These are phyloP conservation scores for Cryptococcus hybrid DNA, from an alignment of 1,284 basidiomycete genomes.

Conservation along the genomic window DNA sequence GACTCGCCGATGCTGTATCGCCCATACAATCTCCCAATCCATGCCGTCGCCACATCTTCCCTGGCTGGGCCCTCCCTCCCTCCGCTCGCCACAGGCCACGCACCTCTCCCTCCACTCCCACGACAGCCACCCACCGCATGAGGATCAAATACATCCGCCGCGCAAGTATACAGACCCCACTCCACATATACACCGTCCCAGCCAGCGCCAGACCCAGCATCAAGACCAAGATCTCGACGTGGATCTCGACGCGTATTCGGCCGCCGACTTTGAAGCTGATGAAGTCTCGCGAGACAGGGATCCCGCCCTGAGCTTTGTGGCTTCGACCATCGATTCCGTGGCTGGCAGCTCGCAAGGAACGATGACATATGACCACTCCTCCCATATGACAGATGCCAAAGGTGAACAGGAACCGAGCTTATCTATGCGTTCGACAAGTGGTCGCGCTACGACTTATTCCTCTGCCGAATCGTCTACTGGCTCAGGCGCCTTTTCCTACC, in stretches of 20 bases:
- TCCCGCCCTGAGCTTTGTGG: slow-evolving; percentile 45
- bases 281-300: slow-evolving; percentile 21
- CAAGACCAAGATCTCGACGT: slow-evolving; percentile 33
- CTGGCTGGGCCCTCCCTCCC: slow-evolving; percentile 29
- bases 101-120: too few relatives aligned
- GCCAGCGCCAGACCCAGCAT: background rate
- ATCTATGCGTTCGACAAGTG: slow-evolving; percentile 30
- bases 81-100: too few relatives aligned
- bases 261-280: slow-evolving; percentile 30
- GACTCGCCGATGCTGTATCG: too few relatives aligned
- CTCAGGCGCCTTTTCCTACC: slow-evolving; percentile 40
- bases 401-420: slow-evolving; percentile 30
- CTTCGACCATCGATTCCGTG: slow-evolving; percentile 43
- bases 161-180: slow-evolving; percentile 45
- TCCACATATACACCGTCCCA: slow-evolving; percentile 10
- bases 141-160: slow-evolving; percentile 24
- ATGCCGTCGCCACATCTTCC: slow-evolving; percentile 27
- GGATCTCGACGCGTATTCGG: slow-evolving; percentile 43
- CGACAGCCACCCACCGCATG: background rate
- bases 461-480: slow-evolving; percentile 46
- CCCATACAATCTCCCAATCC: too few relatives aligned
- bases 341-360: slow-evolving; percentile 38
- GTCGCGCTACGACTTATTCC: slow-evolving; percentile 38
- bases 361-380: slow-evolving; percentile 27
- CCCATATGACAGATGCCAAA: slow-evolving; percentile 24